A percentile compares a stretch with the other conserved stretches of the same genome.
These are phyloP conservation scores for Fragaria nilgerrensis DNA, from an alignment of 306 rosid species.

Conservation along the genomic window DNA sequence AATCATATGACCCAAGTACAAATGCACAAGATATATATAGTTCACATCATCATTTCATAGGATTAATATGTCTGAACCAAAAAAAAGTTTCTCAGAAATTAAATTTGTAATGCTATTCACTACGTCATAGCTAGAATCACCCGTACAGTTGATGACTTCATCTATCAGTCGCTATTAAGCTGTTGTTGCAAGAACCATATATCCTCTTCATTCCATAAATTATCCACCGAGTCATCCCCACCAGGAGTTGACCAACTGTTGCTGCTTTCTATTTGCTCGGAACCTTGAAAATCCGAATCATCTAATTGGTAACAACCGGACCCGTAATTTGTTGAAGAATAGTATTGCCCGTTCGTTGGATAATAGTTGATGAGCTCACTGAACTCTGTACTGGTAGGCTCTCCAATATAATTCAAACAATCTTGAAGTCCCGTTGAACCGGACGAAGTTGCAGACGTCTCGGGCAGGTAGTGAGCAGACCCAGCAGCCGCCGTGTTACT, in stretches of 20 bases:
- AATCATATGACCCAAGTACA: background rate
- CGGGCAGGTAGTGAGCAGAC: constrained; percentile 1
- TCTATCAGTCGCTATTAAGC: constrained; percentile 22
- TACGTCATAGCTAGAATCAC: constrained; percentile 1
- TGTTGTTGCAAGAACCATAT: constrained; percentile 57
- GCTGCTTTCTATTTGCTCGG: background rate
- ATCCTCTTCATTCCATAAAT: constrained; percentile 71
- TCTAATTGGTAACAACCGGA: constrained; percentile 4
- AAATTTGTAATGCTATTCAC: background rate
- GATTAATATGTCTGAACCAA: background rate
- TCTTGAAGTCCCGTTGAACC: constrained; percentile 30
- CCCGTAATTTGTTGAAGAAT: constrained; percentile 12
- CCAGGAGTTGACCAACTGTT: constrained; percentile 35
- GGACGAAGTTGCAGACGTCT: constrained; percentile 14
- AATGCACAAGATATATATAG: no score
- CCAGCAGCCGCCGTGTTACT: background rate
- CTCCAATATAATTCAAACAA: constrained; percentile 28
- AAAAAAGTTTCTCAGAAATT: background rate
- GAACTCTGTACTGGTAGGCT: background rate
- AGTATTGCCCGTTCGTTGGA: background rate
- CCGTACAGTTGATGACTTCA: background rate
- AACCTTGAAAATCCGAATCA: constrained; percentile 11
- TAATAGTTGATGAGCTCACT: background rate
- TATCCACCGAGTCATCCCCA: constrained; percentile 39
- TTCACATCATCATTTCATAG: background rate